These are phyloP conservation scores for Suillus decipiens DNA, from an alignment of 768 basidiomycete species.

Conservation along the genomic window DNA sequence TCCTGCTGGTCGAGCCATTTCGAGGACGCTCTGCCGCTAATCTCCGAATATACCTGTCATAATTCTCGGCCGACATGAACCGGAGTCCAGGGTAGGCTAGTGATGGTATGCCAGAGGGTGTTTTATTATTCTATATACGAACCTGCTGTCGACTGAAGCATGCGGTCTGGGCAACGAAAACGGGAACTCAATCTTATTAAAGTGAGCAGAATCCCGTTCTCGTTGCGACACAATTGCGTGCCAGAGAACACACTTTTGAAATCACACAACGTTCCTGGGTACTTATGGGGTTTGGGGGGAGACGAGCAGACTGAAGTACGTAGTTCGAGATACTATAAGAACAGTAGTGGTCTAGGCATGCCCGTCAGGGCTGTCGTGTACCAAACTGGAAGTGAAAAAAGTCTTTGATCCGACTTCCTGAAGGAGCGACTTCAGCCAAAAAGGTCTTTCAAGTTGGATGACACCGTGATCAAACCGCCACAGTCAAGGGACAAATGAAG, in stretches of 20 bases:
- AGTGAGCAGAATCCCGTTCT: neutral
- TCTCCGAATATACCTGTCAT: constrained; percentile 41
- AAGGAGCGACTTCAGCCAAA: too few relatives aligned
- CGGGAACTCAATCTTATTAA: neutral
- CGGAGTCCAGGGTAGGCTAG: constrained; percentile 6
- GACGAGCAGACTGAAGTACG: neutral
- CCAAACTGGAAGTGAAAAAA: neutral
- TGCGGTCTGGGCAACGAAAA: neutral
- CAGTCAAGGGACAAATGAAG: neutral
- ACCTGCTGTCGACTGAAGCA: neutral
- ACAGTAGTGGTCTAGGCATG: neutral
- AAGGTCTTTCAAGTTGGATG: neutral
- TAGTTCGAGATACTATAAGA: neutral
- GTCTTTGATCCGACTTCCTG: neutral
- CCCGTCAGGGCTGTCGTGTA: neutral
- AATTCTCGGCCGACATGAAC: constrained; percentile 17
- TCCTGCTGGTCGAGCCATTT: neutral
- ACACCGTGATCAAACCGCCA: neutral
- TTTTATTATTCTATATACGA: neutral
- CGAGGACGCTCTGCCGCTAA: constrained; percentile 23
- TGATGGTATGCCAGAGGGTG: neutral
- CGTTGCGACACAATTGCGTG: neutral
- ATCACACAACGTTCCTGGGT: neutral
- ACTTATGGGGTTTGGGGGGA: neutral
- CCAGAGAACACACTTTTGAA: neutral